Evolutionary conservation across 1,139 yeast genomes (phyloP).

Genomic region (Hansenula lynferdii): DNA sequence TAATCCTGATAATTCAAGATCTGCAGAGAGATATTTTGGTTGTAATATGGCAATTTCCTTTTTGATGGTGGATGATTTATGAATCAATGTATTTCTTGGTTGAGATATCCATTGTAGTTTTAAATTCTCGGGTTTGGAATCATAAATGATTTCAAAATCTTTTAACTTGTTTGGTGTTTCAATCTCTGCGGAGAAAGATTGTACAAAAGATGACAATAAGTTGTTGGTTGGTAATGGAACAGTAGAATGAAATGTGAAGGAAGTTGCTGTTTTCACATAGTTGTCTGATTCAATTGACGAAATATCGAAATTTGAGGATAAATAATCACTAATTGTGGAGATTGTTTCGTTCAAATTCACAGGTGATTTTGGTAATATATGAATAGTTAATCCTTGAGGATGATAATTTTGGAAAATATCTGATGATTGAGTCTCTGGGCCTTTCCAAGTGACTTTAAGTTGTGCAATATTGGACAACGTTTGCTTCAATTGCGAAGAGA

Average conservation of each 20-base stretch:
- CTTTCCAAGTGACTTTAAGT: neutral
- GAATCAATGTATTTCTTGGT: constrained; percentile 8
- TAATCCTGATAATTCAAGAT: constrained; percentile 19
- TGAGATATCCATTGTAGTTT: constrained; percentile 18
- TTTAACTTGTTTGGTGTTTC: constrained; percentile 15
- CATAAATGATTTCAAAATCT: constrained; percentile 16
- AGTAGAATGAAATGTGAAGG: constrained; percentile 19
- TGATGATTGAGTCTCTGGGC: neutral
- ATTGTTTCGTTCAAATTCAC: constrained; percentile 13
- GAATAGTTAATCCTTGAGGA: constrained; percentile 12
- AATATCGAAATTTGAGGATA: constrained; percentile 8
- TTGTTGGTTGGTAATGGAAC: constrained; percentile 1
- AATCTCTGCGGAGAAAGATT: constrained; percentile 5
- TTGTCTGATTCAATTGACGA: constrained; percentile 7
- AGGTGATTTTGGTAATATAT: constrained; percentile 15
- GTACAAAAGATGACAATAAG: constrained; percentile 11
- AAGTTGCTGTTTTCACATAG: constrained; percentile 17
- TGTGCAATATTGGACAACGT: neutral
- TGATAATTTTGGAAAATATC: constrained; percentile 16
- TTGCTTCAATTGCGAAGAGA: too few relatives aligned
- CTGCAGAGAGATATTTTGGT: constrained; percentile 9
- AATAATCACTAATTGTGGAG: constrained; percentile 15
- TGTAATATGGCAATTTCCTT: constrained; percentile 21
- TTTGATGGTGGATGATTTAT: constrained; percentile 5
- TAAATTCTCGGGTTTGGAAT: constrained; percentile 6